Base-by-base conservation (phyloP, 2,329 filamentous ascomycete species). In the Fusarium oligoseptatum region DNA sequence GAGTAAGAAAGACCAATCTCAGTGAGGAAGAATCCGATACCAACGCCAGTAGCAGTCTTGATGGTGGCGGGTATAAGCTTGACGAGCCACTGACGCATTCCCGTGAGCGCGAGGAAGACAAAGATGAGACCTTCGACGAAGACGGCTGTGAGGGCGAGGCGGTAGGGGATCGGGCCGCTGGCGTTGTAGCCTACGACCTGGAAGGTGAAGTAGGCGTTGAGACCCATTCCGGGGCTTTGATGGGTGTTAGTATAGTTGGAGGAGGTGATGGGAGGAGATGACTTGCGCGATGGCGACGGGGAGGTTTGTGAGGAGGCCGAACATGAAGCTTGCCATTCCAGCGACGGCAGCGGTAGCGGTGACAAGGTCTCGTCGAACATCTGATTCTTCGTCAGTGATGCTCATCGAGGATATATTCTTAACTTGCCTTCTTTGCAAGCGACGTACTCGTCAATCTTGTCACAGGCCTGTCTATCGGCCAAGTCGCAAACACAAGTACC, bases 311-410 rank as follows among this genome's bases (percentile, higher is more conserved):
- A 95, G 87, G 22, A 96, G 87, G 4, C 95, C 94, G 84, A 97
- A 96, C 68, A 89, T 86, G 76, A 97, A 92, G 27, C 92, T 93
- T 1, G 93, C 89, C 68, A 97, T 85, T 8, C 94, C 94, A 7
- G 93, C 87, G 61, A 97, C 90, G 11, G 93, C 93, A n/a, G 94
- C 93, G 1, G 95, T 97, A 4, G 93, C 93, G 2, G 94, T 97
- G 67, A 97, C 91, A 20, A 97, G 85, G 81, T 97, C 94, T 36
- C 92, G 90, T 74, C 94, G 92, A 71, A 97, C 82, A 52, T 87
- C 91, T 67, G 70, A 14, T 34, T 0, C 8, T 14, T 8, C 10
- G 58, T 78, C 4, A 77, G 52, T 17, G 11, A 6, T n/a, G 2
- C 4, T 17, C 1, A 5, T 4, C 3, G 1, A 17, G 1, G 1